Percentiles rank a stretch among this genome's conserved stretches.
Conservation (phyloP, 176 grass and related monocot genomes). For the Oryza coarctata region DNA sequence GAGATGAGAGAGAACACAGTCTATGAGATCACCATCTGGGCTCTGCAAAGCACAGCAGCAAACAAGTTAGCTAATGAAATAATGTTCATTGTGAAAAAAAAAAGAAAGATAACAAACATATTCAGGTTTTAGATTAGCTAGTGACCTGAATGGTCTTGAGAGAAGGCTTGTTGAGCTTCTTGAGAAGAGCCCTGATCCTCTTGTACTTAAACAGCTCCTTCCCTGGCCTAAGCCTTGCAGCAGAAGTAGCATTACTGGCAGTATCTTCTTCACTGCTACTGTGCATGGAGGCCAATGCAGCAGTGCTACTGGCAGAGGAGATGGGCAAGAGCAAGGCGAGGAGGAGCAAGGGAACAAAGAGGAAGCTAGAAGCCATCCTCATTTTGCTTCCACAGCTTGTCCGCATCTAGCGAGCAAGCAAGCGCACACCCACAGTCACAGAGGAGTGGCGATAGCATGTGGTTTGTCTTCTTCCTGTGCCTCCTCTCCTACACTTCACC, state of each 20-base stretch:
- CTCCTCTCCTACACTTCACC: background rate
- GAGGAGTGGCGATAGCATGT: constrained; percentile 12
- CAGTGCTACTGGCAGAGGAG: background rate
- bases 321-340: constrained; percentile 23
- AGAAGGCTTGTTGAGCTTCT: constrained; percentile 69
- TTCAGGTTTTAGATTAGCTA: background rate
- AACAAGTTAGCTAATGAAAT: background rate
- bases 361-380: constrained; percentile 67
- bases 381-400: constrained; percentile 33
- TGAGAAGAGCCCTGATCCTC: constrained; percentile 59
- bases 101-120: background rate
- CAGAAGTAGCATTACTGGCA: background rate
- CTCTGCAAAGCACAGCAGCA: constrained; percentile 41
- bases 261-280: background rate
- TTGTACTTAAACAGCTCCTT: constrained; percentile 39
- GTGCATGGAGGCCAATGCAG: constrained; percentile 15
- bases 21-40: constrained; percentile 69
- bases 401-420: constrained; percentile 22
- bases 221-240: constrained; percentile 30
- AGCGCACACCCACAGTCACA: background rate
- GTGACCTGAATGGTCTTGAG: constrained; percentile 68
- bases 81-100: background rate
- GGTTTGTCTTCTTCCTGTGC: constrained; percentile 35
- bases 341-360: constrained; percentile 52
- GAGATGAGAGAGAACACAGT: constrained; percentile 68